phyloP scores from a whole-genome alignment of 495 filamentous ascomycete genomes.

The Venustampulla echinocandica region DNA sequence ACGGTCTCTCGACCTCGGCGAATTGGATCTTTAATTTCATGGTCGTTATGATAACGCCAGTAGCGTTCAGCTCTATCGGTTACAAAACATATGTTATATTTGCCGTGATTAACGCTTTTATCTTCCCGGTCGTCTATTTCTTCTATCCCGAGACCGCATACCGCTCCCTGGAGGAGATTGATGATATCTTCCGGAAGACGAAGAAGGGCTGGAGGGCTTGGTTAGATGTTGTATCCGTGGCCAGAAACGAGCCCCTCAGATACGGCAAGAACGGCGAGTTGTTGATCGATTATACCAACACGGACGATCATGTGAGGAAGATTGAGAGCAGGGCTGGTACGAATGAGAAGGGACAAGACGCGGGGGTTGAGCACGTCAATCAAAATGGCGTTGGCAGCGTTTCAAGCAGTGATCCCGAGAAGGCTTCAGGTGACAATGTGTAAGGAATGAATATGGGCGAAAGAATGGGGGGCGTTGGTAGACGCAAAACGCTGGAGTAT shows the following conservation, averaged over 20 bases:
- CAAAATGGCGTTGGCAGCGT: too few species aligned
- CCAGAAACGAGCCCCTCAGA: slow-evolving; percentile 51
- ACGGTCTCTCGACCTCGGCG: slow-evolving; percentile 54
- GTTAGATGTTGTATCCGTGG: slow-evolving; percentile 53
- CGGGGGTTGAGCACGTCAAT: too few species aligned
- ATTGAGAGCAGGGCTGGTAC: too few species aligned
- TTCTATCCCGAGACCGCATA: slow-evolving; percentile 71
- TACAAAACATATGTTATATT: slow-evolving; percentile 75
- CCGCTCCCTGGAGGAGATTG: slow-evolving; percentile 68
- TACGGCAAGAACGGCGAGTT: slow-evolving; percentile 66
- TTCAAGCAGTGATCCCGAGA: too few species aligned
- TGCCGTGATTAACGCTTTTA: slow-evolving; percentile 65
- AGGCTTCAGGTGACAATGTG: too few species aligned
- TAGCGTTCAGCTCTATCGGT: slow-evolving; percentile 55
- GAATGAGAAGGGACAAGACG: too few species aligned
- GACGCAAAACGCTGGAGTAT: too few species aligned
- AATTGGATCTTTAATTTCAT: slow-evolving; percentile 54
- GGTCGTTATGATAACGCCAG: slow-evolving; percentile 65
- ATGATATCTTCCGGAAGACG: slow-evolving; percentile 62
- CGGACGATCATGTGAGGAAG: slow-evolving; percentile 31
- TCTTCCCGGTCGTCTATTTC: slow-evolving; percentile 62
- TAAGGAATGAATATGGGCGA: too few species aligned
- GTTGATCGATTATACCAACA: slow-evolving; percentile 49
- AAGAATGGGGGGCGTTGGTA: too few species aligned
- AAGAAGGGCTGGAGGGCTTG: slow-evolving; percentile 27